A percentile compares a stretch with the other conserved stretches of the same genome.
phyloP scores from a whole-genome alignment of 495 filamentous ascomycete species.

The Polyplosphaeria fusca region DNA sequence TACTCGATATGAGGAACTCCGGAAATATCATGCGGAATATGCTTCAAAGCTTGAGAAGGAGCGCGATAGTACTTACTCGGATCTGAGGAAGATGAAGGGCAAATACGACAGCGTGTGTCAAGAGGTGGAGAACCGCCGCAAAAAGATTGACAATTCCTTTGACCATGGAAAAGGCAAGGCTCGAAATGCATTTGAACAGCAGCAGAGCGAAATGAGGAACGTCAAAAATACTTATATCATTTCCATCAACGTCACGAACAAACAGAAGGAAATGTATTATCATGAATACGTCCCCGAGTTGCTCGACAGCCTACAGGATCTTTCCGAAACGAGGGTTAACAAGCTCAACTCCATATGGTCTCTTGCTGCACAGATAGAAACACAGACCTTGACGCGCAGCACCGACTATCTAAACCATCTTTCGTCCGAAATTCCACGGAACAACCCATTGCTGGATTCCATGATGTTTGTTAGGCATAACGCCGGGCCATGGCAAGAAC shows the following conservation, averaged over 20 bases:
- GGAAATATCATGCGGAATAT: conserved; percentile 87
- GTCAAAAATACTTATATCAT: conserved; percentile 97
- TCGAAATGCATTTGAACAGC: conserved; percentile 82
- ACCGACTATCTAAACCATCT: conserved; percentile 67
- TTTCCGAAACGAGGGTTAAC: conserved; percentile 80
- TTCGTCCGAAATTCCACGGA: conserved; percentile 77
- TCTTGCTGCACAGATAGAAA: conserved; percentile 74
- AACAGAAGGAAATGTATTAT: conserved; percentile 93
- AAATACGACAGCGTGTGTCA: conserved; percentile 92
- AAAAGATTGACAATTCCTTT: conserved; percentile 86
- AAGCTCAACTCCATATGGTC: conserved; percentile 86
- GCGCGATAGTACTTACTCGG: conserved; percentile 74
- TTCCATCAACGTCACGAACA: conserved; percentile 91
- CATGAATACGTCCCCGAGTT: conserved; percentile 94
- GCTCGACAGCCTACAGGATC: conserved; percentile 81
- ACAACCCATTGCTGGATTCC: conserved; percentile 83
- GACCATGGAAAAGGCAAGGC: conserved; percentile 83
- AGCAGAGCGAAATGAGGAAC: conserved; percentile 90
- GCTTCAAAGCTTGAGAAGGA: conserved; percentile 85
- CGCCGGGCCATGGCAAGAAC: conserved; percentile 73
- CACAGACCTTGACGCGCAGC: conserved; percentile 65
- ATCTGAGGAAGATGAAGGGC: conserved; percentile 84
- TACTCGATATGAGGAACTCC: conserved; percentile 79
- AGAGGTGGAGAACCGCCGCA: conserved; percentile 89
- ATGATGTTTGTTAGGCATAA: conserved; percentile 98